Evolutionary conservation across 1,284 basidiomycete genomes (phyloP).

Genomic region (Moniliophthora roreri): DNA sequence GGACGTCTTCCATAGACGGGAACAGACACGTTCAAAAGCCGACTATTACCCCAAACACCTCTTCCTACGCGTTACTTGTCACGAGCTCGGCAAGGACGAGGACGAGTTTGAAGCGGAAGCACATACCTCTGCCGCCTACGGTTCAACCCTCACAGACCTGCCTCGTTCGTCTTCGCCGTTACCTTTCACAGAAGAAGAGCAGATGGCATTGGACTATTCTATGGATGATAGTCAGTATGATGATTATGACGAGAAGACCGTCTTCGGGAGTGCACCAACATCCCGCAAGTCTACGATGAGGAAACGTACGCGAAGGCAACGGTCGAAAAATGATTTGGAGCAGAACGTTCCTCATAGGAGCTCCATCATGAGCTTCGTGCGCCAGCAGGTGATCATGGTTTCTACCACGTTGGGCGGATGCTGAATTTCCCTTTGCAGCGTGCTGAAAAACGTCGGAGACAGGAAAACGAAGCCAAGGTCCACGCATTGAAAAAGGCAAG

Average conservation of each 20-base stretch:
- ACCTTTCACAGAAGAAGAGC: slow-evolving; percentile 23
- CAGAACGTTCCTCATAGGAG: not conserved
- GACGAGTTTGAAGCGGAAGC: slow-evolving; percentile 18
- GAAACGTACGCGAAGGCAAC: not conserved
- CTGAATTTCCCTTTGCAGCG: not conserved
- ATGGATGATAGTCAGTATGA: slow-evolving; percentile 16
- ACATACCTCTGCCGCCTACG: slow-evolving; percentile 11
- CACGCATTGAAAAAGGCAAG: slow-evolving; percentile 47
- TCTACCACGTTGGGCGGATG: not conserved
- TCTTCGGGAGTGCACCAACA: slow-evolving; percentile 7
- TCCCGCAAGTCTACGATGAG: slow-evolving; percentile 11
- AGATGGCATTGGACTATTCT: not conserved
- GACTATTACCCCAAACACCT: slow-evolving; percentile 71
- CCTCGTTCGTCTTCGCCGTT: slow-evolving; percentile 46
- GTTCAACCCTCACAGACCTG: slow-evolving; percentile 31
- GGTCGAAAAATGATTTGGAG: slow-evolving; percentile 1
- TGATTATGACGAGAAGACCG: slow-evolving; percentile 19
- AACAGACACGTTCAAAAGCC: slow-evolving; percentile 62
- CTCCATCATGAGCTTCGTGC: slow-evolving; percentile 6
- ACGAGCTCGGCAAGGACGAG: slow-evolving; percentile 42
- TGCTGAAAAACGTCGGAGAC: slow-evolving; percentile 24
- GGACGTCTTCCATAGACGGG: slow-evolving; percentile 61
- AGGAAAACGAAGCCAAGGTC: slow-evolving; percentile 34
- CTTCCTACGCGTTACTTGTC: slow-evolving; percentile 65
- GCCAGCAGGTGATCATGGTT: not conserved